These are phyloP conservation scores for Cutaneotrichosporon dermatis DNA, from an alignment of 1,284 basidiomycete genomes.

Conservation along the genomic window DNA sequence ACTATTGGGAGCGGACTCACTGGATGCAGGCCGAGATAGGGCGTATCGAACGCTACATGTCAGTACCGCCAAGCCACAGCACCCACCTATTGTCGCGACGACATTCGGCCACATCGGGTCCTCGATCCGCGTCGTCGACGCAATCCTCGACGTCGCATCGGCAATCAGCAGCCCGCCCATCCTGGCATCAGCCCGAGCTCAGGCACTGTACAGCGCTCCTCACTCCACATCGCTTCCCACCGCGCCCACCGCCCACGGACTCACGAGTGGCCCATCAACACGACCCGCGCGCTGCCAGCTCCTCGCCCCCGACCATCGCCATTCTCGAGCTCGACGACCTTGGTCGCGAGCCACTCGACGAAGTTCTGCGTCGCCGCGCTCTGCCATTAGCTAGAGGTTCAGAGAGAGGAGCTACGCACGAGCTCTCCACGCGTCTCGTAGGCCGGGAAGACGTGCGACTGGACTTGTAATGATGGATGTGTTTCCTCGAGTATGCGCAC, in stretches of 20 bases:
- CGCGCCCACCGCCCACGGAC: too few species aligned
- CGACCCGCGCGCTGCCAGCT: constrained; percentile 71
- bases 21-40: constrained; percentile 85
- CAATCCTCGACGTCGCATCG: constrained; percentile 73
- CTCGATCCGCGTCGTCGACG: constrained; percentile 42
- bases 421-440: constrained; percentile 90
- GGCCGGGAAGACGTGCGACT: constrained; percentile 77
- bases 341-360: constrained; percentile 79
- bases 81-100: constrained; percentile 40
- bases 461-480: constrained; percentile 55
- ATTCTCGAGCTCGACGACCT: constrained; percentile 73
- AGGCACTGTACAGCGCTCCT: too few species aligned
- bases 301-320: constrained; percentile 60
- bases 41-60: constrained; percentile 79
- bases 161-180: constrained; percentile 88
- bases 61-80: neutral
- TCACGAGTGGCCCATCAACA: constrained; percentile 87
- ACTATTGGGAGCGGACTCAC: constrained; percentile 21
- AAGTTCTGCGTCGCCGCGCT: constrained; percentile 73
- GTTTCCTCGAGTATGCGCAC: constrained; percentile 63
- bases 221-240: too few species aligned
- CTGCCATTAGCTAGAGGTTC: constrained; percentile 48
- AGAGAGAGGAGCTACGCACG: constrained; percentile 53
- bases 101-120: constrained; percentile 47
- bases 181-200: constrained; percentile 48